Evolutionary conservation across 768 basidiomycete species (phyloP), one percentile per base, ranked within the genome.

Genomic region (Agaricus sinodeliciosus): DNA sequence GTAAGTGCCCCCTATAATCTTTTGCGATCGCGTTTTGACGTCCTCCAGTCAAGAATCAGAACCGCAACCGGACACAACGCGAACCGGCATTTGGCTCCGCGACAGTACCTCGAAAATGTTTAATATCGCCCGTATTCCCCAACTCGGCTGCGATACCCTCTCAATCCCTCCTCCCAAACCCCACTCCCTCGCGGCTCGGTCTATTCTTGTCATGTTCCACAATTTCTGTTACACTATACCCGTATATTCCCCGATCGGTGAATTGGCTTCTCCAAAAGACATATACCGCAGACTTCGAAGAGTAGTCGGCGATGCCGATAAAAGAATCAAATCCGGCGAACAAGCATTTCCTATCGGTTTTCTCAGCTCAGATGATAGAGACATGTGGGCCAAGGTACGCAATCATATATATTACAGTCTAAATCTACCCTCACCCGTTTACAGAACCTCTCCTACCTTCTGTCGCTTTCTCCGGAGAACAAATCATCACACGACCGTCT

Each of bases 171-270:
- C 82, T 1, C 59, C 74, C 1, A 57, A 72, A 2, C 63, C 72
- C 19, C 45, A 54, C 26, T 70, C 77, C 8, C 73, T 75, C 18
- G 64, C 72, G 35, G 74, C 85, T 22, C 75, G 75, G 3, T 81
- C 81, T 58, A 68, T 94, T 42, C 70, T 87, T 19, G 70, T 96
- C 39, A 77, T 91, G 66, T 68, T 85, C 4, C 79, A 87, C 57
- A 84, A 89, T 67, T 90, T 83, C 78, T 81, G 82, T 59, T 96
- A 96, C 61, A 72, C 81, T 0, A 71, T 97, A 52, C 79, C 82
- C 26, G 85, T 90, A 0, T 80, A 84, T 59, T 71, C 76, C 19
- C 67, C 72, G 12, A 65, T 65, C 4, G 65, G 66, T 3, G 58
- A 58, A 41, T 60, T 75, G 22, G 58, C 75, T 44, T 55, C 63